Evolutionary conservation across 2,329 filamentous ascomycete species (phyloP).

Genomic region (Sporothrix curviconia): DNA sequence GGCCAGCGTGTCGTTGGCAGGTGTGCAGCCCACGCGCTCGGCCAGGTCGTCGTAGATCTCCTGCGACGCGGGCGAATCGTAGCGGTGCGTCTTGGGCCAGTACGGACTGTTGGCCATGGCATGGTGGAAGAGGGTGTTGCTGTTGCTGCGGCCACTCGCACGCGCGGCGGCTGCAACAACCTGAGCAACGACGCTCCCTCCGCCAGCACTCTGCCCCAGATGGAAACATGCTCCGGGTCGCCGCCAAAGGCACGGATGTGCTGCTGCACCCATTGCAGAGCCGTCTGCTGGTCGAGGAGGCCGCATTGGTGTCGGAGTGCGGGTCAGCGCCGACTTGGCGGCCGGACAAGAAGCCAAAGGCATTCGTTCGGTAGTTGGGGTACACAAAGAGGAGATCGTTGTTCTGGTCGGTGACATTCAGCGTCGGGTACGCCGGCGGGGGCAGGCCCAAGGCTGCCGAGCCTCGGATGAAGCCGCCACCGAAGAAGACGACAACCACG

Average conservation of each 20-base stretch:
- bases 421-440: slow-evolving; percentile 49
- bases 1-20: slow-evolving; percentile 34
- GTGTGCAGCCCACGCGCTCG: slow-evolving; percentile 39
- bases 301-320: slow-evolving; percentile 43
- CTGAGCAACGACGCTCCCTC: slow-evolving; percentile 46
- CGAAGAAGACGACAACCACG: slow-evolving; percentile 55
- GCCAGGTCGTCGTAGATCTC: slow-evolving; percentile 42
- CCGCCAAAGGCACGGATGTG: slow-evolving; percentile 43
- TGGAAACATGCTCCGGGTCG: slow-evolving; percentile 39
- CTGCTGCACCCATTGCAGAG: slow-evolving; percentile 41
- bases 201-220: slow-evolving; percentile 53
- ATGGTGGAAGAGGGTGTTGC: slow-evolving; percentile 21
- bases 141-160: neutral
- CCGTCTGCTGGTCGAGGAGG: slow-evolving; percentile 44
- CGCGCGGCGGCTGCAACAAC: slow-evolving; percentile 32
- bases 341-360: slow-evolving; percentile 49
- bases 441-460: slow-evolving; percentile 48
- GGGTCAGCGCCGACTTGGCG: slow-evolving; percentile 37
- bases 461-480: slow-evolving; percentile 55
- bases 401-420: slow-evolving; percentile 41
- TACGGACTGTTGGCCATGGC: slow-evolving; percentile 42
- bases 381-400: slow-evolving; percentile 43
- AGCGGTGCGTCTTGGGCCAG: slow-evolving; percentile 52
- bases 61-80: slow-evolving; percentile 45
- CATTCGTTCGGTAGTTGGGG: slow-evolving; percentile 51